These are phyloP conservation scores for Racocetra persica DNA, from an alignment of 371 early-diverging fungal species.

Conservation along the genomic window DNA sequence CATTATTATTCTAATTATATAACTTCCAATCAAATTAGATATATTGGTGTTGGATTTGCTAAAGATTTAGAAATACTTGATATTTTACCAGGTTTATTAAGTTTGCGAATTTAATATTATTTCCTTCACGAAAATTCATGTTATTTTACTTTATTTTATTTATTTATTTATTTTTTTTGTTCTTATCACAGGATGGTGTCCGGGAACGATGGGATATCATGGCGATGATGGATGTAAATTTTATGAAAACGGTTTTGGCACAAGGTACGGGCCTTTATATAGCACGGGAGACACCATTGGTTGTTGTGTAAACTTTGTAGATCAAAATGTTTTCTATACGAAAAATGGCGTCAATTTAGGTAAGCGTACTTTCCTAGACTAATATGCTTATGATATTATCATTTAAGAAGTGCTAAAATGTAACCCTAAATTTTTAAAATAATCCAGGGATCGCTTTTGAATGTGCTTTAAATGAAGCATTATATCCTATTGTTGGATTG, in stretches of 20 bases:
- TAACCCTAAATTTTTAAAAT: too few species aligned
- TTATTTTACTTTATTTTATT: too few species aligned
- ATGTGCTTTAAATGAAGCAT: slow-evolving; percentile 27
- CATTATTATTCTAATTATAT: too few species aligned
- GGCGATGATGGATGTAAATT: slow-evolving; percentile 84
- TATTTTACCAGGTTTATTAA: too few species aligned
- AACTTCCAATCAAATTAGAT: too few species aligned
- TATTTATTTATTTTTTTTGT: too few species aligned
- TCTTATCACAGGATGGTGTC: slow-evolving; percentile 64
- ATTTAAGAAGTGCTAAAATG: too few species aligned
- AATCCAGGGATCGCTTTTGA: slow-evolving; percentile 42
- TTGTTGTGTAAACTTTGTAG: slow-evolving; percentile 86
- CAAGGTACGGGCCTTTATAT: slow-evolving; percentile 89
- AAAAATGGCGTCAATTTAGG: slow-evolving; percentile 91
- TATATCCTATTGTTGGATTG: slow-evolving; percentile 85
- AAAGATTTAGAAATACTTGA: too few species aligned
- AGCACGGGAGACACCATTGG: slow-evolving; percentile 92
- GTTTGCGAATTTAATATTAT: too few species aligned
- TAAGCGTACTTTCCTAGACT: not conserved
- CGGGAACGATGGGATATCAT: slow-evolving; percentile 75
- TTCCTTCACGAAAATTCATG: too few species aligned
- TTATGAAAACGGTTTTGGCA: slow-evolving; percentile 62
- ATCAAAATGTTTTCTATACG: slow-evolving; percentile 82
- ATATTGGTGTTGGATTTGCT: too few species aligned
- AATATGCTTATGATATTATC: too few species aligned